Evolutionary conservation across 805 yeast species (phyloP), one percentile per base, ranked within the genome.

Genomic region (Starmerella etchellsii): DNA sequence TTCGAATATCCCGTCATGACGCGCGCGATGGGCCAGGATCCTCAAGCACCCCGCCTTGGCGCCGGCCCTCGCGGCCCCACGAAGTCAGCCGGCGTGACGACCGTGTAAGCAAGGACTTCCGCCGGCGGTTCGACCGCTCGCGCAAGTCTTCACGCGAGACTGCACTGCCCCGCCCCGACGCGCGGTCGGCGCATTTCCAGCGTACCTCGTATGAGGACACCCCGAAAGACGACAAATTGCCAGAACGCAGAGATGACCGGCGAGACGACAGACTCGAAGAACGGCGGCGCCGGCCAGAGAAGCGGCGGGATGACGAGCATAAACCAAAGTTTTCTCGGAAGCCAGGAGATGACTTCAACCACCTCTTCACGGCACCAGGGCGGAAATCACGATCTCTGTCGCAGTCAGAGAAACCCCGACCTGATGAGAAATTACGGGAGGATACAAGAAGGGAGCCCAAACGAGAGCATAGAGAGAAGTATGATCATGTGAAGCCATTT

Each of bases 41-140:
- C 18, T 9, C 27, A 8, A 11, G 26, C 18, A 21, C 36, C 2
- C 39, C 42, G 21, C 37, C 32, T 11, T 37, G 48, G 40, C 15
- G 38, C 14, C 39, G 42, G 23, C 38, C 47, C 5, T 27, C 40
- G 21, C 40, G 44, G 13, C n/a, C 28, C 7, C 42, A 33, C 13
- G 34, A 39, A 16, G 34, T 35, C 2, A 27, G 27, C 28, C 34
- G 51, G 15, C 34, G 51, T 7, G 51, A 47, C 35, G 51, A 47
- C 32, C 27, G 51, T 11, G 41, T 36, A 7, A 29, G 19, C 13
- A 36, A 40, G 23, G 50, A 47, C 8, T 46, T 41, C 7, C 31
- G 48, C 3, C 18, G 29, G 31, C 39, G 45, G 13, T 34, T 34
- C 36, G 29, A 23, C 29, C 26, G 38, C 18, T 14, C 40, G 15